A percentile compares a stretch with the other conserved stretches of the same genome.
Evolutionary conservation across 495 filamentous ascomycete genomes (phyloP).

Genomic region (Aspergillus cavernicola): DNA sequence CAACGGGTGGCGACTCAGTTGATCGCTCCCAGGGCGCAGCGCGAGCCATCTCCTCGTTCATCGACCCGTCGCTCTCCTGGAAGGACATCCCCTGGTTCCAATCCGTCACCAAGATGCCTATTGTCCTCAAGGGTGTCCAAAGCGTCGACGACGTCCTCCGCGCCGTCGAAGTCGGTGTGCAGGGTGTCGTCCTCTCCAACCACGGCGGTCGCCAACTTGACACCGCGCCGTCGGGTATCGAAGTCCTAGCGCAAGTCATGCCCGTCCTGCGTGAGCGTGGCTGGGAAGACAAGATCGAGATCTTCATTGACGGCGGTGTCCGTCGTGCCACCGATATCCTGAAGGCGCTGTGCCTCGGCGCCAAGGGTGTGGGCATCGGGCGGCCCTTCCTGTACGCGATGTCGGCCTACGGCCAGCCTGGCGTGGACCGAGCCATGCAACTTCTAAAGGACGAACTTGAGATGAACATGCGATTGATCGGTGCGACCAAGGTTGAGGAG

Average conservation of each 20-base stretch:
- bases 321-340: conserved; percentile 91
- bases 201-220: conserved; percentile 98
- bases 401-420: conserved; percentile 83
- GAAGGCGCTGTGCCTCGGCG: conserved; percentile 91
- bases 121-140: conserved; percentile 95
- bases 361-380: conserved; percentile 90
- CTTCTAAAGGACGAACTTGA: conserved; percentile 97
- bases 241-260: conserved; percentile 95
- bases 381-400: conserved; percentile 95
- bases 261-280: conserved; percentile 80
- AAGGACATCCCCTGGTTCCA: conserved; percentile 94
- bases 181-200: conserved; percentile 94
- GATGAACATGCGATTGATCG: conserved; percentile 97
- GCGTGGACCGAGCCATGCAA: conserved; percentile 90
- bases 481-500: conserved; percentile 67
- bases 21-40: conserved; percentile 90
- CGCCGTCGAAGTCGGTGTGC: conserved; percentile 77
- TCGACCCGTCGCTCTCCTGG: conserved; percentile 88
- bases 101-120: conserved; percentile 91
- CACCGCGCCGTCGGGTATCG: conserved; percentile 83
- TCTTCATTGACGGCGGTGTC: conserved; percentile 89
- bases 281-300: conserved; percentile 78
- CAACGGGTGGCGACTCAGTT: conserved; percentile 53
- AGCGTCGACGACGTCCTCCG: conserved; percentile 89
- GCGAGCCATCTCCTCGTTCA: conserved; percentile 88